phyloP scores from a whole-genome alignment of 2,329 filamentous ascomycete genomes.

The Aschersonia sp. region DNA sequence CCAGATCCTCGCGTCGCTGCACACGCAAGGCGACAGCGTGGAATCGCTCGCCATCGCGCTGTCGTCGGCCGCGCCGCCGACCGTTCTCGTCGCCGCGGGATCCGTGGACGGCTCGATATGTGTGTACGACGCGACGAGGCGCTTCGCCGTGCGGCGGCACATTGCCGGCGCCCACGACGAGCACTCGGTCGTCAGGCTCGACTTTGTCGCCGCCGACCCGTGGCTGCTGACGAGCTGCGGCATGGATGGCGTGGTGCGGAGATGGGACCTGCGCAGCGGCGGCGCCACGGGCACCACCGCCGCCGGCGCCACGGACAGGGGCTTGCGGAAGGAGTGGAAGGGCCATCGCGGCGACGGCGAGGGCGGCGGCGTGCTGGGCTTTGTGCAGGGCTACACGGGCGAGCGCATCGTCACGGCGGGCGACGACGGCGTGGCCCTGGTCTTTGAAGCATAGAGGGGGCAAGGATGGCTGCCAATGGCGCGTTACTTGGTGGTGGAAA shows the following conservation, averaged over 20 bases:
- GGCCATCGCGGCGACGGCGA: conserved; percentile 77
- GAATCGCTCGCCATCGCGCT: conserved; percentile 56
- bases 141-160: conserved; percentile 73
- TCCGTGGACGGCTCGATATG: conserved; percentile 67
- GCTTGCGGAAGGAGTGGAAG: conserved; percentile 74
- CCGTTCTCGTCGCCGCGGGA: conserved; percentile 45
- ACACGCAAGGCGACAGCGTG: conserved; percentile 61
- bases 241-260: conserved; percentile 78
- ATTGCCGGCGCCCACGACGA: conserved; percentile 74
- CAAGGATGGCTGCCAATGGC: background rate
- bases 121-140: conserved; percentile 73
- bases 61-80: conserved; percentile 25
- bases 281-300: conserved; percentile 15
- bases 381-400: conserved; percentile 68
- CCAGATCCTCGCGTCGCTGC: conserved; percentile 65
- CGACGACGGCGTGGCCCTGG: conserved; percentile 61
- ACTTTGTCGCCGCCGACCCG: conserved; percentile 53
- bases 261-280: conserved; percentile 66
- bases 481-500: too few relatives aligned
- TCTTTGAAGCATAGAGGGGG: conserved; percentile 42
- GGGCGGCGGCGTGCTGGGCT: conserved; percentile 77
- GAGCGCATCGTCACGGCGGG: conserved; percentile 75
- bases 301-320: conserved; percentile 33
- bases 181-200: conserved; percentile 83
- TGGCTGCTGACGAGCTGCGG: conserved; percentile 78